phyloP scores from a whole-genome alignment of 2,329 filamentous ascomycete species.

The Colletotrichum euphorbiae region DNA sequence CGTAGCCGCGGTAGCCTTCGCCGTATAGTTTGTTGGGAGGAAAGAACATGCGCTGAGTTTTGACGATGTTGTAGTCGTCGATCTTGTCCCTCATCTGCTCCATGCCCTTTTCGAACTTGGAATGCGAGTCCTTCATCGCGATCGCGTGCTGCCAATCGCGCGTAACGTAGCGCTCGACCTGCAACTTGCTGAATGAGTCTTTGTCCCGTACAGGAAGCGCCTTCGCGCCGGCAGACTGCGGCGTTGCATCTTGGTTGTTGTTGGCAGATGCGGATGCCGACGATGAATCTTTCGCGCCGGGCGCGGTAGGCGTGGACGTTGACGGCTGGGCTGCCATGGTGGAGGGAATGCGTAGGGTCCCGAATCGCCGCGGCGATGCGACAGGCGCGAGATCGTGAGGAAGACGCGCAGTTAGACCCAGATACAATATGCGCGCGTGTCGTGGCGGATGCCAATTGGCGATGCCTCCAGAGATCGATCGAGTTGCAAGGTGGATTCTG shows the following conservation, averaged over 20 bases:
- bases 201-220: slow-evolving; percentile 62
- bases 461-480: slow-evolving; percentile 31
- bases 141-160: slow-evolving; percentile 67
- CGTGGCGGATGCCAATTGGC: slow-evolving; percentile 37
- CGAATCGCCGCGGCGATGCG: slow-evolving; percentile 53
- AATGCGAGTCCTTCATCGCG: slow-evolving; percentile 62
- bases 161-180: slow-evolving; percentile 65
- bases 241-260: slow-evolving; percentile 38
- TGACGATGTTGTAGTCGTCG: slow-evolving; percentile 75
- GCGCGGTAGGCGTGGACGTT: slow-evolving; percentile 44
- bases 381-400: slow-evolving; percentile 39
- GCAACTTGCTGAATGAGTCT: slow-evolving; percentile 64
- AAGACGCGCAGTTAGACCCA: slow-evolving; percentile 22
- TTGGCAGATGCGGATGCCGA: slow-evolving; percentile 48
- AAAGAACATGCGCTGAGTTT: slow-evolving; percentile 65
- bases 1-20: slow-evolving; percentile 87
- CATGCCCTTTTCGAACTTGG: slow-evolving; percentile 67
- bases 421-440: slow-evolving; percentile 32
- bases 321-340: slow-evolving; percentile 60
- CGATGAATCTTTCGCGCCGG: slow-evolving; percentile 47
- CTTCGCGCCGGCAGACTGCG: slow-evolving; percentile 36
- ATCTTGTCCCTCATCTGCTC: slow-evolving; percentile 74
- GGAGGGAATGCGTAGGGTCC: slow-evolving; percentile 46
- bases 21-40: slow-evolving; percentile 70
- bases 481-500: slow-evolving; percentile 37